These are phyloP conservation scores for Corylus heterophylla DNA, from an alignment of 306 rosid genomes.

Conservation along the genomic window DNA sequence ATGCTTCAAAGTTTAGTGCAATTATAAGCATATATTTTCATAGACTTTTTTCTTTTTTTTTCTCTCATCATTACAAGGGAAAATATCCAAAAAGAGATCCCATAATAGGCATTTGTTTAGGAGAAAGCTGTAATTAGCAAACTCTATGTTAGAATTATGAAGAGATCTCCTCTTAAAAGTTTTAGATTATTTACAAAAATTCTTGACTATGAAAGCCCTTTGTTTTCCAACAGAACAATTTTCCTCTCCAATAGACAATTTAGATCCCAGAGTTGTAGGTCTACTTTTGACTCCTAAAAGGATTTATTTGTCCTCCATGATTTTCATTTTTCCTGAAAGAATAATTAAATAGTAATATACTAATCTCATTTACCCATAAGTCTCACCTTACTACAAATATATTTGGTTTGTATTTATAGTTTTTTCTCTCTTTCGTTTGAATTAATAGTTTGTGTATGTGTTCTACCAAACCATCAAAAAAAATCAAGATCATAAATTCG, in stretches of 20 bases:
- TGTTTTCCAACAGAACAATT: not conserved
- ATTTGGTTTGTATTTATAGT: not conserved
- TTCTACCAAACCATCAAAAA: not conserved
- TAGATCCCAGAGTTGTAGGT: not conserved
- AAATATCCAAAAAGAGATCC: not conserved
- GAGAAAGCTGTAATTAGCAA: not conserved
- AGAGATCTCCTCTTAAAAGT: not conserved
- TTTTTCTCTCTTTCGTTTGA: not conserved
- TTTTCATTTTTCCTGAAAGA: not conserved
- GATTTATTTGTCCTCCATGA: not conserved
- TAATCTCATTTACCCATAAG: not conserved
- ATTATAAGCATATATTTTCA: not conserved
- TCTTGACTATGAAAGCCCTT: no score
- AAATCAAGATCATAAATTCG: not conserved
- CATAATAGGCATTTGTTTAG: not conserved
- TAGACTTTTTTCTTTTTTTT: not conserved
- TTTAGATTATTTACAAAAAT: no score
- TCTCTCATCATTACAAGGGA: no score
- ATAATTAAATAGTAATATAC: not conserved
- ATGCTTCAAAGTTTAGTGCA: not conserved
- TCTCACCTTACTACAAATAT: not conserved
- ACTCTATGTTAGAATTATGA: not conserved
- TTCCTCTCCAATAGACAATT: not conserved
- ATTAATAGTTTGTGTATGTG: not conserved
- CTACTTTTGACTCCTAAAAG: not conserved